Conservation (phyloP, 257 asterid genomes). For the Gentiana macrophylla region DNA sequence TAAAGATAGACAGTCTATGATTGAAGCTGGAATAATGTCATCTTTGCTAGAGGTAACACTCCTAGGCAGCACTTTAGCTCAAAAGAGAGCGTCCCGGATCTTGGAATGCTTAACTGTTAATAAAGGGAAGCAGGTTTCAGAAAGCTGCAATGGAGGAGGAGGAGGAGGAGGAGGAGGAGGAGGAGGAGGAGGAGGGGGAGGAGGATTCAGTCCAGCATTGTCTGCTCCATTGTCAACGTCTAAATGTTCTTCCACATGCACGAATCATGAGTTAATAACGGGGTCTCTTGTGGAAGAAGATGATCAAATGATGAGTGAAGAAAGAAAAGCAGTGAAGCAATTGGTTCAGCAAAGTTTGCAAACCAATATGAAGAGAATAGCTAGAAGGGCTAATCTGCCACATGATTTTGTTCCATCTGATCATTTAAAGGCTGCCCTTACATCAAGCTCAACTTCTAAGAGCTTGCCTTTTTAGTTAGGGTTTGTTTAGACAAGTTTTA, state of each 20-base stretch:
- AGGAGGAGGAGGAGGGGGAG: conserved; percentile 9
- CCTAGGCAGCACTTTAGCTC: conserved; percentile 67
- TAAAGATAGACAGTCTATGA: conserved; percentile 63
- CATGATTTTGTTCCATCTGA: conserved; percentile 75
- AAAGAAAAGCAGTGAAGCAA: conserved; percentile 75
- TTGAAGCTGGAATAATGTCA: conserved; percentile 69
- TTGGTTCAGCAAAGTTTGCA: conserved; percentile 86
- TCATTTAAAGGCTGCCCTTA: conserved; percentile 56
- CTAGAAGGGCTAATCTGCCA: conserved; percentile 72
- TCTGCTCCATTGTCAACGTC: conserved; percentile 48
- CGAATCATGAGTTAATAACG: conserved; percentile 11
- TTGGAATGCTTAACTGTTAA: conserved; percentile 59
- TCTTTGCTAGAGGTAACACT: conserved; percentile 70
- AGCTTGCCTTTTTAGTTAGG: conserved; percentile 61
- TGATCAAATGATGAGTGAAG: conserved; percentile 52
- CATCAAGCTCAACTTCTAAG: conserved; percentile 70
- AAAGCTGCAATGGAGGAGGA: conserved; percentile 14
- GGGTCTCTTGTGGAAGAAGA: conserved; percentile 16
- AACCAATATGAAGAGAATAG: conserved; percentile 79
- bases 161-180: conserved; percentile 5
- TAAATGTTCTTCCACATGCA: conserved; percentile 9
- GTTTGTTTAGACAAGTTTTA: too few species aligned
- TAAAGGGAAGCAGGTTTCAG: conserved; percentile 64
- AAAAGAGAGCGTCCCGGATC: conserved; percentile 79
- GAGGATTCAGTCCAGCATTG: conserved; percentile 18